A percentile compares a stretch with the other conserved stretches of the same genome.
phyloP scores from a whole-genome alignment of 1,139 yeast genomes.

The Casaregolazyma lundiana region DNA sequence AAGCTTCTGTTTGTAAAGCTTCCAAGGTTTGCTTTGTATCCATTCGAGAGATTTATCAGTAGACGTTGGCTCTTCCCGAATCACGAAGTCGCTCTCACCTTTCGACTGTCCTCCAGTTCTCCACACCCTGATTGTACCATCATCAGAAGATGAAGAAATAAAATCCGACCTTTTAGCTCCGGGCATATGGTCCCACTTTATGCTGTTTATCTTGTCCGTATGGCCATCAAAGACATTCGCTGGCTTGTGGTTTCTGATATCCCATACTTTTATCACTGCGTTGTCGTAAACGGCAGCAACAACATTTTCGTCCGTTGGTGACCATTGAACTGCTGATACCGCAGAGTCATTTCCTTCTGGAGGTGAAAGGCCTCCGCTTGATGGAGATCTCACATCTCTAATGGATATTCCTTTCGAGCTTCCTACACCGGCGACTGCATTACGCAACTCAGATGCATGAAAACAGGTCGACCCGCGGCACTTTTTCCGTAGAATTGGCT shows the following conservation, averaged over 20 bases:
- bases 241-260: conserved; percentile 53
- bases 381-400: conserved; percentile 53
- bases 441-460: conserved; percentile 46
- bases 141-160: conserved; percentile 56
- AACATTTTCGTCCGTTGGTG: conserved; percentile 52
- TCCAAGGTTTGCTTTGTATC: conserved; percentile 32
- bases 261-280: conserved; percentile 66
- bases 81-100: not conserved
- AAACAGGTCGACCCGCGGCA: conserved; percentile 50
- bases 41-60: conserved; percentile 21
- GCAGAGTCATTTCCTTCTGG: conserved; percentile 36
- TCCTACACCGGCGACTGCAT: conserved; percentile 56
- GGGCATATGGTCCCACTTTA: conserved; percentile 54
- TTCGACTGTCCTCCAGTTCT: conserved; percentile 40
- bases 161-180: not conserved
- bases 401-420: conserved; percentile 70
- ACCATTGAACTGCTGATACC: conserved; percentile 56
- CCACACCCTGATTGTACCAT: conserved; percentile 75
- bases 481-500: conserved; percentile 51
- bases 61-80: not conserved
- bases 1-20: conserved; percentile 30
- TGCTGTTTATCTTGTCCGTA: conserved; percentile 47
- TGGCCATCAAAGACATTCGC: conserved; percentile 56
- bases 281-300: conserved; percentile 65
- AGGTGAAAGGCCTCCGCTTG: conserved; percentile 40